Conservation (phyloP, 352 stramenopile genomes). For the Pythium myriotylum region DNA sequence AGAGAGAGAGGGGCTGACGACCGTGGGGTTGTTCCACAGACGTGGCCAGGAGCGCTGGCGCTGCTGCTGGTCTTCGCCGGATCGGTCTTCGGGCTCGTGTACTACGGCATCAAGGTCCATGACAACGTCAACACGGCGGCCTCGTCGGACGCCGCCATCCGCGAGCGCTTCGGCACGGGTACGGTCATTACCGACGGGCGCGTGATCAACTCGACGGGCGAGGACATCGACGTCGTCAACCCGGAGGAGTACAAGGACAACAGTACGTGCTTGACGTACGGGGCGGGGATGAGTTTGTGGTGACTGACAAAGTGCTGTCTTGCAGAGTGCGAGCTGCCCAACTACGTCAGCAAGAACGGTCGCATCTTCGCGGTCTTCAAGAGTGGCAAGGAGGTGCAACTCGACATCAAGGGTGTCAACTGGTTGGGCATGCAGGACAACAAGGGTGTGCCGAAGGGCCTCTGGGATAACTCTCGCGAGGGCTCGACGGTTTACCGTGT, state of each 20-base stretch:
- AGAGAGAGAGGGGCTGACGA: background rate
- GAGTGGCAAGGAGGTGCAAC: conserved; percentile 54
- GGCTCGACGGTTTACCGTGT: conserved; percentile 81
- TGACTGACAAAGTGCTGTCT: background rate
- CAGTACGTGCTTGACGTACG: conserved; percentile 22
- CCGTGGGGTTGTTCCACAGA: conserved; percentile 35
- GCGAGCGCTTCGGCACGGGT: conserved; percentile 55
- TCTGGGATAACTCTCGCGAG: conserved; percentile 84
- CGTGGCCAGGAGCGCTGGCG: conserved; percentile 74
- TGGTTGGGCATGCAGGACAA: conserved; percentile 83
- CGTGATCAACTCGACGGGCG: conserved; percentile 31
- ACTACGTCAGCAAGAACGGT: conserved; percentile 82
- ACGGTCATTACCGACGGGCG: conserved; percentile 70
- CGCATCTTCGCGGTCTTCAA: conserved; percentile 63
- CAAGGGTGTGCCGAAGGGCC: conserved; percentile 68
- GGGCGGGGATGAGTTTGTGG: background rate
- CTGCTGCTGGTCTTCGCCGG: conserved; percentile 59
- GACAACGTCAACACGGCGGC: conserved; percentile 52
- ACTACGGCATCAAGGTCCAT: conserved; percentile 75
- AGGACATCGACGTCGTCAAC: conserved; percentile 67
- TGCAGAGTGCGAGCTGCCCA: conserved; percentile 75
- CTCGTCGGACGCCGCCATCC: conserved; percentile 53
- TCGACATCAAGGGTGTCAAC: conserved; percentile 87
- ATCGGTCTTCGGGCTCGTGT: conserved; percentile 67
- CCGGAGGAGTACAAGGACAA: conserved; percentile 70